These are phyloP conservation scores for Candida ovalis DNA, from an alignment of 805 yeast species.

Conservation along the genomic window DNA sequence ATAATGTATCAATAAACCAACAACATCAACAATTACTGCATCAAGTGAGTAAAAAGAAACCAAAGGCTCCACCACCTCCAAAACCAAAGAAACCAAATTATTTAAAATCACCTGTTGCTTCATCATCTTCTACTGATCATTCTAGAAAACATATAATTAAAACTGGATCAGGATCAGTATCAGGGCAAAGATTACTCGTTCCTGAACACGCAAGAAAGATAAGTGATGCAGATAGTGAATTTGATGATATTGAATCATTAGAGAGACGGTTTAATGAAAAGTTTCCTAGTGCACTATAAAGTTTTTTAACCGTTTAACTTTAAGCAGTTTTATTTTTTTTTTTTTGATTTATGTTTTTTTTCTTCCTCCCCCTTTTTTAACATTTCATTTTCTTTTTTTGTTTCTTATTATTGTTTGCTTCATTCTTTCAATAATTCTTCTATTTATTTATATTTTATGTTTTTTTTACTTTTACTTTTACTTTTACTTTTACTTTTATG, in stretches of 20 bases:
- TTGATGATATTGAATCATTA: conserved; percentile 50
- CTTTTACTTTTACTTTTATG: too few species aligned
- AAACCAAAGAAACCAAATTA: conserved; percentile 63
- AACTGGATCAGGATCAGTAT: too few species aligned
- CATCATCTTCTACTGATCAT: background rate
- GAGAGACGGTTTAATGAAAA: conserved; percentile 54
- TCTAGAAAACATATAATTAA: too few species aligned
- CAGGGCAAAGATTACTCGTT: background rate
- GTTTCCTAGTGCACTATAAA: conserved; percentile 56
- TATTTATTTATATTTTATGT: too few species aligned
- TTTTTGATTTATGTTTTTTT: background rate
- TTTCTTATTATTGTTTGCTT: too few species aligned
- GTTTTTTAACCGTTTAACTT: background rate
- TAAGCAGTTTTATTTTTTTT: background rate
- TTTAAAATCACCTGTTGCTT: conserved; percentile 36
- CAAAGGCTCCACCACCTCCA: conserved; percentile 43
- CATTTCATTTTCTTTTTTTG: too few species aligned
- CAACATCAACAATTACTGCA: conserved; percentile 2
- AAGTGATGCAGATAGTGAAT: conserved; percentile 18
- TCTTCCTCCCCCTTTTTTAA: too few species aligned
- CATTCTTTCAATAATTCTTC: too few species aligned
- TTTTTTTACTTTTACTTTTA: too few species aligned
- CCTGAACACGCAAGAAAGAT: conserved; percentile 5
- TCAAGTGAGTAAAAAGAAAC: conserved; percentile 10
- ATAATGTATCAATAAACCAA: background rate